These are phyloP conservation scores for Cylindrodendrum hubeiense DNA, from an alignment of 2,329 filamentous ascomycete species.

Conservation along the genomic window DNA sequence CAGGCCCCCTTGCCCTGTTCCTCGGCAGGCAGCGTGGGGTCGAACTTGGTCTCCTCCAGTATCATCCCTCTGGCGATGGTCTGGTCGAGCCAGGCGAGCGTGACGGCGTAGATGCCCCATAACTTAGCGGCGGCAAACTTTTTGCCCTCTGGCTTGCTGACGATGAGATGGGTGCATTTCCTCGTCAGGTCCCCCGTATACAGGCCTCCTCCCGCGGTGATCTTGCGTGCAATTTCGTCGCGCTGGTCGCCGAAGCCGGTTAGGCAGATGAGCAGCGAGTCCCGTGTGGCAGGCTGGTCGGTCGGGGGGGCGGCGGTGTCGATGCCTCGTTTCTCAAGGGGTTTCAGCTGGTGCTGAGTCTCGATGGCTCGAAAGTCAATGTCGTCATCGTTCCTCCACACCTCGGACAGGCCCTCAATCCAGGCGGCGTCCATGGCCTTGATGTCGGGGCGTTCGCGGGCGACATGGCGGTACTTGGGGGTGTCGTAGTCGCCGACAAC, in stretches of 20 bases:
- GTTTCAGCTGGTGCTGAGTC: slow-evolving; percentile 71
- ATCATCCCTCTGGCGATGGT: slow-evolving; percentile 90
- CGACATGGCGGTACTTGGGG: slow-evolving; percentile 95
- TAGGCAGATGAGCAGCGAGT: slow-evolving; percentile 64
- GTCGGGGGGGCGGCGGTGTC: slow-evolving; percentile 46
- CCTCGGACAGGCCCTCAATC: slow-evolving; percentile 82
- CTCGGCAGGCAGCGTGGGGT: slow-evolving; percentile 76
- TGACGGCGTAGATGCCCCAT: slow-evolving; percentile 86
- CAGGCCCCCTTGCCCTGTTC: slow-evolving; percentile 85
- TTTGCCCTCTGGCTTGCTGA: slow-evolving; percentile 81
- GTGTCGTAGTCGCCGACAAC: slow-evolving; percentile 91
- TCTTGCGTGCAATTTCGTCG: slow-evolving; percentile 75
- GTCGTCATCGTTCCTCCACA: slow-evolving; percentile 86
- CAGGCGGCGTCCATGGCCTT: slow-evolving; percentile 85
- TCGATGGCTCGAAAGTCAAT: slow-evolving; percentile 81
- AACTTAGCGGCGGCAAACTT: slow-evolving; percentile 90
- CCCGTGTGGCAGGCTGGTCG: slow-evolving; percentile 46
- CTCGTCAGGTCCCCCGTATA: slow-evolving; percentile 92
- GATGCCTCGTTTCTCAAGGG: slow-evolving; percentile 68
- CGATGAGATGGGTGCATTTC: slow-evolving; percentile 88
- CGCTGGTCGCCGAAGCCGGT: slow-evolving; percentile 74
- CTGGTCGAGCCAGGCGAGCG: slow-evolving; percentile 86
- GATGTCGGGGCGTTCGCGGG: slow-evolving; percentile 88
- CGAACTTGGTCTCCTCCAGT: slow-evolving; percentile 86
- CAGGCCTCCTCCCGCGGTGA: slow-evolving; percentile 79